These are phyloP conservation scores for Roridomyces roridus DNA, from an alignment of 768 basidiomycete genomes.

Conservation along the genomic window DNA sequence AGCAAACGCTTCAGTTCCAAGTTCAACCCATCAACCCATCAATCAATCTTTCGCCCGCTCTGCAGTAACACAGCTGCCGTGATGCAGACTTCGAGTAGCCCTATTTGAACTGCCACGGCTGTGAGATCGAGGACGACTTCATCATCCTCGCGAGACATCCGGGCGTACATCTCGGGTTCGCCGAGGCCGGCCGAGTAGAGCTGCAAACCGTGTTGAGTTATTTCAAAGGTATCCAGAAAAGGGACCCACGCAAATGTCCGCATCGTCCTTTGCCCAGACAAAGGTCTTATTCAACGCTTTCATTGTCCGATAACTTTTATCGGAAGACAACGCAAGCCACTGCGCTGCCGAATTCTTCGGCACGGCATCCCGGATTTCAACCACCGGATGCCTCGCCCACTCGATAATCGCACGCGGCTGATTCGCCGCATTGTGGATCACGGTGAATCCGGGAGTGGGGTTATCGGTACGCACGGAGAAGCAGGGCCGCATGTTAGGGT, in stretches of 20 bases:
- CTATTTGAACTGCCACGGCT: constrained; percentile 48
- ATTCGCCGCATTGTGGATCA: constrained; percentile 42
- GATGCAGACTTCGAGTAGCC: constrained; percentile 51
- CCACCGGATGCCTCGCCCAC: constrained; percentile 41
- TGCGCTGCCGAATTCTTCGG: constrained; percentile 41
- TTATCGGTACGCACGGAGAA: constrained; percentile 47
- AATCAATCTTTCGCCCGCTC: constrained; percentile 56
- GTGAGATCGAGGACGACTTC: constrained; percentile 52
- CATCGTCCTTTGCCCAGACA: constrained; percentile 42
- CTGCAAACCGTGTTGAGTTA: constrained; percentile 32
- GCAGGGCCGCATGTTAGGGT: constrained; percentile 43
- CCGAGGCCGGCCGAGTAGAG: constrained; percentile 30
- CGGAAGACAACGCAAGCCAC: constrained; percentile 51
- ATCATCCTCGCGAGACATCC: constrained; percentile 42
- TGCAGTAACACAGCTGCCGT: constrained; percentile 54
- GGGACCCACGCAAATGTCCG: constrained; percentile 40
- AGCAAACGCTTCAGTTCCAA: too few relatives aligned
- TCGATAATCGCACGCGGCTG: constrained; percentile 46
- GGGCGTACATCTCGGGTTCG: constrained; percentile 34
- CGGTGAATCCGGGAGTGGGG: constrained; percentile 40
- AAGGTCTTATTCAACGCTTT: constrained; percentile 43
- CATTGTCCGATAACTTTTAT: constrained; percentile 47
- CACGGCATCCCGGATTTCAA: constrained; percentile 45
- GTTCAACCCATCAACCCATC: too few relatives aligned
- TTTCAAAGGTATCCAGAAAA: not conserved